These are phyloP conservation scores for Pyricularia grisea DNA, from an alignment of 2,329 filamentous ascomycete genomes.

Conservation along the genomic window DNA sequence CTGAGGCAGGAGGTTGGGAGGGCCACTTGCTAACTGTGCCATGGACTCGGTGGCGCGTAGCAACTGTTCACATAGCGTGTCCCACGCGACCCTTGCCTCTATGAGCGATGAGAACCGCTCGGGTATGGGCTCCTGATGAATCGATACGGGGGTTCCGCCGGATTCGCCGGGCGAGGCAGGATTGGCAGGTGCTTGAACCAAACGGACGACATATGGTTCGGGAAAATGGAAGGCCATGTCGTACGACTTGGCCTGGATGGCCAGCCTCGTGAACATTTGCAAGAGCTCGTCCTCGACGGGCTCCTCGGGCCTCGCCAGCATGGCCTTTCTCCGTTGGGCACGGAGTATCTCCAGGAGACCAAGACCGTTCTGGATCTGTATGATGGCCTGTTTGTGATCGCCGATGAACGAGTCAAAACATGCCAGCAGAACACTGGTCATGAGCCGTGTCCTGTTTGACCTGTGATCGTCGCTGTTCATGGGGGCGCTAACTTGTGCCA, in stretches of 20 bases:
- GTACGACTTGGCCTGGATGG: slow-evolving; percentile 58
- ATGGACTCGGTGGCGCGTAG: slow-evolving; percentile 50
- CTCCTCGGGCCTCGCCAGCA: slow-evolving; percentile 30
- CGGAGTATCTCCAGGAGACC: slow-evolving; percentile 43
- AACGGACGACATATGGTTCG: slow-evolving; percentile 48
- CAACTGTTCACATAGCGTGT: slow-evolving; percentile 44
- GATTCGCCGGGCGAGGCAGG: slow-evolving; percentile 15
- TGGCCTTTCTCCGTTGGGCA: slow-evolving; percentile 30
- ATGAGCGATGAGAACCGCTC: slow-evolving; percentile 36
- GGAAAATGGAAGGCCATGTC: slow-evolving; percentile 62
- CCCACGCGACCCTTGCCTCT: slow-evolving; percentile 48
- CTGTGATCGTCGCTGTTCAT: slow-evolving; percentile 31
- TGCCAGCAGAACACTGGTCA: slow-evolving; percentile 56
- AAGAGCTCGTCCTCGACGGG: slow-evolving; percentile 49
- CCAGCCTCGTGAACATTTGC: slow-evolving; percentile 53
- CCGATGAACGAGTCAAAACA: slow-evolving; percentile 61
- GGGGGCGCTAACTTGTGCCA: slow-evolving; percentile 26
- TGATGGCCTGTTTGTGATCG: slow-evolving; percentile 51
- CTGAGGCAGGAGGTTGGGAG: slow-evolving; percentile 41
- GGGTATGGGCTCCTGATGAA: slow-evolving; percentile 28
- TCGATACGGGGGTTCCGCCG: slow-evolving; percentile 29
- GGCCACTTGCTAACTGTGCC: slow-evolving; percentile 34
- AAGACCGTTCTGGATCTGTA: slow-evolving; percentile 51
- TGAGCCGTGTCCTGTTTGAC: slow-evolving; percentile 46
- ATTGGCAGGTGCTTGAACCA: slow-evolving; percentile 19